Base-by-base conservation (phyloP, 1,284 basidiomycete genomes). In the Pseudomicrostroma phylloplanum region DNA sequence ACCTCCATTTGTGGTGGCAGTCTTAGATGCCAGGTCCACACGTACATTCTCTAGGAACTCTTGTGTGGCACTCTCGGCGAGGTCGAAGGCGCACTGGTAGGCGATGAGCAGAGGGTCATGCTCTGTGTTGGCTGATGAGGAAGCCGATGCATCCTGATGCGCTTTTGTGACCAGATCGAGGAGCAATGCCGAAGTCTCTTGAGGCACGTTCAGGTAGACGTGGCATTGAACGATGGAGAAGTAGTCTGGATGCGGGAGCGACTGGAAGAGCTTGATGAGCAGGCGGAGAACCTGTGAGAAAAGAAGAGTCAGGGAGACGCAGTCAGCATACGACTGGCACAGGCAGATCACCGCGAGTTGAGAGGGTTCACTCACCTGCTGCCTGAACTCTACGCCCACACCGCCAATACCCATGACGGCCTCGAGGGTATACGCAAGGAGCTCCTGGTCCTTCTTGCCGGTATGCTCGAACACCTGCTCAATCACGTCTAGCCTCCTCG, bases 201-300 rank as follows among this genome's bases (percentile, higher is more conserved):
- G 49, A 43, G 77, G 76, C 36, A 67, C 71, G 60, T 76, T 74
- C 60, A 79, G 73, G 60, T 77, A 79, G 61, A 79, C 77, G 60
- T 74, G 78, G 69, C 77, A 79, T 62, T 79, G 76, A 19, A 74
- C 72, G 55, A 78, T 76, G 65, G 73, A 76, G 59, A 78, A 77
- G 66, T 77, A 65, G 58, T 79, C 77, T 13, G 77, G 76, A 41
- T 56, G 62, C 17, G 71, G 69, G 39, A 78, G 66, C 13, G 71
- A 64, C 62, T 77, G 73, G 74, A 78, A 79, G 49, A 79, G 71
- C 56, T 72, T 63, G 60, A 79, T 76, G 42, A 79, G 76, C n/a
- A 78, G 71, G 55, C 73, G 63, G 19, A 79, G 68, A 19, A 77
- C 76, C 19, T 68, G 21, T 13, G 43, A 12, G 43, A 4, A 13